A percentile compares a stretch with the other conserved stretches of the same genome.
Conservation (phyloP, 2,329 filamentous ascomycete species). For the Alternaria alternata region DNA sequence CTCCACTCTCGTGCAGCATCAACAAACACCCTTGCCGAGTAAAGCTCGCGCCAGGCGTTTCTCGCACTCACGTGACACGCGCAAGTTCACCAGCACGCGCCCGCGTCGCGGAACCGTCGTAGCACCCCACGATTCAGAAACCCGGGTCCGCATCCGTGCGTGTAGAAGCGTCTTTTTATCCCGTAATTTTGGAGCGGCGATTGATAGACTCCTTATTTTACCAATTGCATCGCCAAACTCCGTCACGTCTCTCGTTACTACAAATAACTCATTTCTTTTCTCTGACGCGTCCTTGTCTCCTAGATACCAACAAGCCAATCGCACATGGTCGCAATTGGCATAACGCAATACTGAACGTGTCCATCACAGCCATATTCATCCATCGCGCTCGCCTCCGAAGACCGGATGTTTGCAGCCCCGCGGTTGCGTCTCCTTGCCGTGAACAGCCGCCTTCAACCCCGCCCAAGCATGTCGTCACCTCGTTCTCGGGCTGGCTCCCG, state of each 20-base stretch:
- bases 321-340: constrained; percentile 6
- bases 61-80: constrained; percentile 23
- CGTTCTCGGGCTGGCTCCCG: constrained; percentile 55
- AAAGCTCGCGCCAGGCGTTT: constrained; percentile 19
- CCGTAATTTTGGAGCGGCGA: constrained; percentile 4
- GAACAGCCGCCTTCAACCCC: constrained; percentile 41
- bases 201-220: constrained; percentile 5
- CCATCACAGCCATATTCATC: constrained; percentile 8
- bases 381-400: constrained; percentile 30
- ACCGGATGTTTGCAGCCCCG: constrained; percentile 48
- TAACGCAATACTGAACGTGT: constrained; percentile 1
- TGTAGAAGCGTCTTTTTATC: constrained; percentile 1
- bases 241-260: neutral
- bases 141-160: constrained; percentile 13
- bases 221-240: neutral
- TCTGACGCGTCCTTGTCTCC: constrained; percentile 5
- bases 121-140: constrained; percentile 11
- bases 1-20: neutral
- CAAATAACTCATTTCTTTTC: constrained; percentile 3
- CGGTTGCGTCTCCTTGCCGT: constrained; percentile 34
- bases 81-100: constrained; percentile 13
- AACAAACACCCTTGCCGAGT: constrained; percentile 28
- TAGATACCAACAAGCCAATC: neutral
- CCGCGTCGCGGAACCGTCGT: constrained; percentile 8
- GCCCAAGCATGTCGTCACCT: constrained; percentile 41